A percentile compares a stretch with the other conserved stretches of the same genome.
phyloP scores from a whole-genome alignment of 2,329 filamentous ascomycete genomes.

The Aspergillus nomiae region DNA sequence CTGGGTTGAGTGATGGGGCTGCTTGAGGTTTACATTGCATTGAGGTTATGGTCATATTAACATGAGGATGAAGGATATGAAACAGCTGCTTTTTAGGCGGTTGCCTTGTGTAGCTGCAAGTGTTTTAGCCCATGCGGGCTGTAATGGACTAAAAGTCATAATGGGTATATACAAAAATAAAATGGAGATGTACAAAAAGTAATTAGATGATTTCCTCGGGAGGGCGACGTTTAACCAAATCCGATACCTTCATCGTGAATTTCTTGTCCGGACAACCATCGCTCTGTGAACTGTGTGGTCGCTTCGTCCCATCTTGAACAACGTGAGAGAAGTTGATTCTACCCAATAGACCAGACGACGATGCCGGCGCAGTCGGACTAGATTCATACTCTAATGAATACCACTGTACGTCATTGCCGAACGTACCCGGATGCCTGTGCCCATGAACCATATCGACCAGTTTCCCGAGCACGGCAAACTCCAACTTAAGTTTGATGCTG shows the following conservation, averaged over 20 bases:
- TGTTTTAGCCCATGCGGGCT: not conserved
- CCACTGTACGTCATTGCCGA: constrained; percentile 27
- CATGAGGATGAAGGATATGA: not conserved
- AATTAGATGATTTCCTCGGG: not conserved
- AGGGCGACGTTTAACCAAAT: constrained; percentile 21
- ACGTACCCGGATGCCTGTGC: constrained; percentile 23
- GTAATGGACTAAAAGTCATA: not conserved
- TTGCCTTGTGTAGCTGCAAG: not conserved
- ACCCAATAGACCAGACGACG: not conserved
- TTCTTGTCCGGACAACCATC: constrained; percentile 20
- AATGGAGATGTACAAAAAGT: not conserved
- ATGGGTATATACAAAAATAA: not conserved
- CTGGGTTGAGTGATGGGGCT: constrained; percentile 12
- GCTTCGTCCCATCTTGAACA: not conserved
- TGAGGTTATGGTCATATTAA: not conserved
- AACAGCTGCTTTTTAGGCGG: not conserved
- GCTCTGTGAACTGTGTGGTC: not conserved
- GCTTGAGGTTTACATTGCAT: not conserved
- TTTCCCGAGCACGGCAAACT: constrained; percentile 56
- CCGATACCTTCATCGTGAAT: constrained; percentile 27
- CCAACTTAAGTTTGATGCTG: constrained; percentile 52
- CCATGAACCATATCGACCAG: constrained; percentile 44
- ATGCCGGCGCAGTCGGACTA: constrained; percentile 9
- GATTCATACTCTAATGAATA: constrained; percentile 18
- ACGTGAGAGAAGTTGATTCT: not conserved